These are phyloP conservation scores for Hapsidospora chrysogenum DNA, from an alignment of 495 filamentous ascomycete genomes.

Conservation along the genomic window DNA sequence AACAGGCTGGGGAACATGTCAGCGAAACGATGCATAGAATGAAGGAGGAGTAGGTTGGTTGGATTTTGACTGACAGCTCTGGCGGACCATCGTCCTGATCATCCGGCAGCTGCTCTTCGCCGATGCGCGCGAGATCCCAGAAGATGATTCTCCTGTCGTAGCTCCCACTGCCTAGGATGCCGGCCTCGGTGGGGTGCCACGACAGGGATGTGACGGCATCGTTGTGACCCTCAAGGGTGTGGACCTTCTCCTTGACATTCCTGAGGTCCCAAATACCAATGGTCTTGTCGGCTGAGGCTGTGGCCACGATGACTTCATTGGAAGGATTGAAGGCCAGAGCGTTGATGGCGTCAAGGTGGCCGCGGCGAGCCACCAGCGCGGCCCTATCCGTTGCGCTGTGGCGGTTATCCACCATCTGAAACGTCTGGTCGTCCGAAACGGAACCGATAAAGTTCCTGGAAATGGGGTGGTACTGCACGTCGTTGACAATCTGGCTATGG, in stretches of 20 bases:
- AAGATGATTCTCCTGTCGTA: constrained; percentile 89
- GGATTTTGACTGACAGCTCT: constrained; percentile 55
- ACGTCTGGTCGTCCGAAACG: constrained; percentile 86
- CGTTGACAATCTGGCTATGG: constrained; percentile 83
- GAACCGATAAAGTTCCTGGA: constrained; percentile 71
- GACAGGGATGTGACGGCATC: constrained; percentile 79
- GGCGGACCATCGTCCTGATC: constrained; percentile 95
- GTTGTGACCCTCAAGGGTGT: constrained; percentile 68
- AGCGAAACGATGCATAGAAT: background rate
- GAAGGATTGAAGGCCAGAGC: constrained; percentile 84
- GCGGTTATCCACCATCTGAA: constrained; percentile 81
- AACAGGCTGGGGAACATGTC: constrained; percentile 64
- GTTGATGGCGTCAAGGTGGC: constrained; percentile 85
- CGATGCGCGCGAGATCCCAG: constrained; percentile 84
- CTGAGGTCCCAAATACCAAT: constrained; percentile 93
- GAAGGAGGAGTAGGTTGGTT: background rate
- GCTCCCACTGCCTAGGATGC: constrained; percentile 75
- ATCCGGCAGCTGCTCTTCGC: constrained; percentile 87
- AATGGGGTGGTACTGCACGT: constrained; percentile 84
- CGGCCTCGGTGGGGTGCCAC: constrained; percentile 83
- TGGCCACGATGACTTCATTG: constrained; percentile 72
- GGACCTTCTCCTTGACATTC: constrained; percentile 70
- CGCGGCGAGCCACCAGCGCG: constrained; percentile 44
- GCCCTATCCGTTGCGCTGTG: constrained; percentile 41
- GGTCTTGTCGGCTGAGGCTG: constrained; percentile 84